Percentiles rank a stretch among this genome's conserved stretches.
Evolutionary conservation across 2,329 filamentous ascomycete species (phyloP).

Genomic region (Dothideomycetes sp.): DNA sequence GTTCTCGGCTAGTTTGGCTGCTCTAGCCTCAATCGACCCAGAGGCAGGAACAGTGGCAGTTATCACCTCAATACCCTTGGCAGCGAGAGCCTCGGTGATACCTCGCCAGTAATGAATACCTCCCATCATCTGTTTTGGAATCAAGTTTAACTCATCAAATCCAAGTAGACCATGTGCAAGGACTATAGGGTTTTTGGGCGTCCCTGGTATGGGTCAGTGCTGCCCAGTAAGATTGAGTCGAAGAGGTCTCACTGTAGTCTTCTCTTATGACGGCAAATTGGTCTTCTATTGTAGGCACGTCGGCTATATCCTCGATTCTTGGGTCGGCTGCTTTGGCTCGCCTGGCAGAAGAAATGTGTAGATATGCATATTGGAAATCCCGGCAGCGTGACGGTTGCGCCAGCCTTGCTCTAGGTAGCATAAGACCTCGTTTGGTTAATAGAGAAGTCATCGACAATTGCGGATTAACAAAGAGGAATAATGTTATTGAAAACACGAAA

Average conservation of each 20-base stretch:
- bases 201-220: conserved; percentile 19
- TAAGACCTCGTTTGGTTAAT: too few relatives aligned
- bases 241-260: conserved; percentile 37
- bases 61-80: conserved; percentile 49
- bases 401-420: too few relatives aligned
- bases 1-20: conserved; percentile 39
- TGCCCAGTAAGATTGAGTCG: conserved; percentile 1
- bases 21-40: conserved; percentile 47
- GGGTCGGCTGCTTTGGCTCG: conserved; percentile 4
- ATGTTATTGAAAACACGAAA: background rate
- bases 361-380: background rate
- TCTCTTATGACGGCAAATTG: conserved; percentile 50
- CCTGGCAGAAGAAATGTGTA: background rate
- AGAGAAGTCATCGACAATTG: too few relatives aligned
- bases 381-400: background rate
- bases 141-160: conserved; percentile 49
- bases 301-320: conserved; percentile 2
- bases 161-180: conserved; percentile 55
- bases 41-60: conserved; percentile 49
- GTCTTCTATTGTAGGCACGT: conserved; percentile 37
- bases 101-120: conserved; percentile 55
- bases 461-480: too few relatives aligned
- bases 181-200: conserved; percentile 47
- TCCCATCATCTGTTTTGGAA: conserved; percentile 28
- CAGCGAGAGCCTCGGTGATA: conserved; percentile 46